Conservation (phyloP, 2,329 filamentous ascomycete genomes). For the Phialocephala sp. region DNA sequence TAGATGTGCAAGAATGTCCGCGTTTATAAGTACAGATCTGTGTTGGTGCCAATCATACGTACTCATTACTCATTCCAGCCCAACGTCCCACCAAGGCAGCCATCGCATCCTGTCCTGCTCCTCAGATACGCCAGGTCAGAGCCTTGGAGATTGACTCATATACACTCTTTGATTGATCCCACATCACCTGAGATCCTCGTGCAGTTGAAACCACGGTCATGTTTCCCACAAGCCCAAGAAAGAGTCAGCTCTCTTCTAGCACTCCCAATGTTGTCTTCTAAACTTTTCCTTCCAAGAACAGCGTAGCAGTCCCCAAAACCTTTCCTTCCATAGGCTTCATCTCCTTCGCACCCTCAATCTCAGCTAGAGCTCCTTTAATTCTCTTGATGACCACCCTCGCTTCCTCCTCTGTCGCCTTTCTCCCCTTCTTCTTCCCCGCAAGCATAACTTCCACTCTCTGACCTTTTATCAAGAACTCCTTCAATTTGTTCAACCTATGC, state of each 20-base stretch:
- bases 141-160: neutral
- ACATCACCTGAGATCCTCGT: neutral
- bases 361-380: conserved; percentile 48
- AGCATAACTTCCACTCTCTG: conserved; percentile 76
- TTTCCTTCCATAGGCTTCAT: conserved; percentile 52
- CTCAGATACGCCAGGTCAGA: neutral
- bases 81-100: conserved; percentile 3
- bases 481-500: conserved; percentile 72
- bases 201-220: neutral
- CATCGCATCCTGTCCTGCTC: neutral
- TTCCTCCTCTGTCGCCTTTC: conserved; percentile 65
- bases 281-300: conserved; percentile 51
- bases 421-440: conserved; percentile 68
- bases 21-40: neutral
- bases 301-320: conserved; percentile 49
- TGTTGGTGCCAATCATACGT: neutral
- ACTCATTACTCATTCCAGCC: conserved; percentile 1
- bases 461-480: conserved; percentile 74
- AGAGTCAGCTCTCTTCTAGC: neutral
- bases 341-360: conserved; percentile 50
- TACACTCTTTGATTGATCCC: neutral
- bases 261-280: conserved; percentile 2
- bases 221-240: neutral
- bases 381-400: conserved; percentile 60
- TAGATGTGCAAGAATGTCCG: too few relatives aligned